phyloP scores from a whole-genome alignment of 495 filamentous ascomycete species.

The Penicillium flavigenum region DNA sequence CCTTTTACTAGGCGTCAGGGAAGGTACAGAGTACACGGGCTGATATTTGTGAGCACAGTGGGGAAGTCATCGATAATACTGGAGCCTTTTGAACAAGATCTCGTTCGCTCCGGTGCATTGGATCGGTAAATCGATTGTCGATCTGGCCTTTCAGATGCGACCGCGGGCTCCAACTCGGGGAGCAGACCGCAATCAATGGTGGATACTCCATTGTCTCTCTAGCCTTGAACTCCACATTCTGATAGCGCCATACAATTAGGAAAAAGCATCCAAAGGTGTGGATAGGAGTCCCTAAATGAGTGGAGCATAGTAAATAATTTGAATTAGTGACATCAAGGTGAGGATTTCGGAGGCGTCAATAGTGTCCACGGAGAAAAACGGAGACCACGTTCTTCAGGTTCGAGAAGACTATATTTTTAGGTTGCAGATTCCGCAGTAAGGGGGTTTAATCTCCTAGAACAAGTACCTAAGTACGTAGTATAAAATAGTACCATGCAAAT shows the following conservation, averaged over 20 bases:
- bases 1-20: too few relatives aligned
- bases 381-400: background rate
- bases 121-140: constrained; percentile 22
- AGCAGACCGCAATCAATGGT: background rate
- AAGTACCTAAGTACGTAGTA: background rate
- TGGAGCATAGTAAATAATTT: background rate
- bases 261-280: background rate
- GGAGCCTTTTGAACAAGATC: constrained; percentile 13
- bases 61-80: constrained; percentile 2
- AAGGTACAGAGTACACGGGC: background rate
- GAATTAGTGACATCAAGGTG: background rate
- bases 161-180: background rate
- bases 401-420: constrained; percentile 15
- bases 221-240: constrained; percentile 2
- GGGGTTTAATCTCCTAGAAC: constrained; percentile 3
- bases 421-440: constrained; percentile 16
- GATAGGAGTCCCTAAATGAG: background rate
- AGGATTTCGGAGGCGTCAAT: constrained; percentile 1
- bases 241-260: background rate
- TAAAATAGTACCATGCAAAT: background rate
- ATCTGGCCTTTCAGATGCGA: constrained; percentile 9
- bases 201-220: constrained; percentile 16
- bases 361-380: background rate
- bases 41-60: constrained; percentile 18
- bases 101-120: constrained; percentile 5